Evolutionary conservation across 257 asterid genomes (phyloP), one percentile per base, ranked within the genome.

Genomic region (Solanum gandarillasii): DNA sequence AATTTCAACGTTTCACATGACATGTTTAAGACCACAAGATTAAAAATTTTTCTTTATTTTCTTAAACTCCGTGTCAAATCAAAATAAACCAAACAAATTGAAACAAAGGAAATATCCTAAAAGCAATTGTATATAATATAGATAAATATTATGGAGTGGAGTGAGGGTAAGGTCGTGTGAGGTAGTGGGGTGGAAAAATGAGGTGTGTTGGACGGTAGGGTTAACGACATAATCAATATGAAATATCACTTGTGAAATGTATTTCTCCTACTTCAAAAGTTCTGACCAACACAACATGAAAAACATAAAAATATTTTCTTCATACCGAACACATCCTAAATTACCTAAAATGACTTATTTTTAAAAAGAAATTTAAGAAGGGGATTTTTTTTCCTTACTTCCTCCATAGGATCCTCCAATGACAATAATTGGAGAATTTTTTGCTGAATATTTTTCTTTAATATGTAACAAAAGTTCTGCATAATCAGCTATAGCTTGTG

Each of bases 371-470:
- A 48, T 14, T 14, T 13, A 13, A 46, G 21, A 5, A 46, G 58
- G 21, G 7, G 0, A 1, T 4, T 2, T 48, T 48, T 48, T 14
- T 39, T 27, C 18, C 94, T 83, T 67, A 95, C 98, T 95, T 93
- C 98, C 98, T 36, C 98, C 98, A 13, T 95, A 94, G 3, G 98
- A 95, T 85, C 93, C 98, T 38, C 98, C 98, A 65, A 93, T 9
- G 41, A 96, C 96, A 72, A 95, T 93, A 74, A 96, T 76, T 7
- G 99, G 98, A 88, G 98, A 92, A 76, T 90, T 5, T 0, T 92
- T 89, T 1, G 98, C 98, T 2, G 92, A 90, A 11, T 90, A 89
- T 72, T 87, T 27, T 21, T 90, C 12, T 90, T 92, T 96, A 8
- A 96, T 73, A 62, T 96, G 92, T 48, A 94, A 12, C 78, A 95